Base-by-base conservation (phyloP, 2,329 filamentous ascomycete species). In the Fusarium piperis region DNA sequence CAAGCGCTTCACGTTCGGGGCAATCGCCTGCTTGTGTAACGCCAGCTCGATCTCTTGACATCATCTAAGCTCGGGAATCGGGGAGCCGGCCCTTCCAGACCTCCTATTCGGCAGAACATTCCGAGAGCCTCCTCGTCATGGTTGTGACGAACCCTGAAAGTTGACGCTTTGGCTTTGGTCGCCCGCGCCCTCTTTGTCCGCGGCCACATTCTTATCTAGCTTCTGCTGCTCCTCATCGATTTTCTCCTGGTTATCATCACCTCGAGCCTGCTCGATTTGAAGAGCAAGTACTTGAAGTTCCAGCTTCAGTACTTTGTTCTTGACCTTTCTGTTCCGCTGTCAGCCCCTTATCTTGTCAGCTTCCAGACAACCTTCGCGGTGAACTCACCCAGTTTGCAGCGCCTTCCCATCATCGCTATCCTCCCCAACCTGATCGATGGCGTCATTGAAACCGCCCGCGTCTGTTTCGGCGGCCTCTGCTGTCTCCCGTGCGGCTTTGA, bases 301-400 rank as follows among this genome's bases (percentile, higher is more conserved):
- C 55, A 89, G 79, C 81, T 89, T 90, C 59, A 89, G 79, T 26
- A 90, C 86, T 82, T 89, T 89, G 81, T 89, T 89, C 83, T 89
- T 88, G 75, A 84, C 89, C 81, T 89, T 89, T 73, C 64, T 70
- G 30, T 46, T 35, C 3, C 5, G n/a, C 6, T 9, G 20, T 56
- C 51, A 53, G 32, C 32, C 51, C 18, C 32, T 52, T 15, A 13
- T 26, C 23, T 38, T 2, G 10, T 8, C 18, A 18, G 18, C 15
- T 13, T 30, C 23, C 2, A 30, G 20, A 26, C 16, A 38, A 16
- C 16, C n/a, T n/a, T 60, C 6, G 28, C 16, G 26, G 20, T 30
- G 20, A 16, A 51, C 64, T 62, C 36, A 70, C 64, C 87, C 87
- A 57, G 82, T 82, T 79, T 87, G 81, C 16, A 89, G 81, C 12